phyloP scores from a whole-genome alignment of 1,139 yeast genomes.

The Pichia sp. region DNA sequence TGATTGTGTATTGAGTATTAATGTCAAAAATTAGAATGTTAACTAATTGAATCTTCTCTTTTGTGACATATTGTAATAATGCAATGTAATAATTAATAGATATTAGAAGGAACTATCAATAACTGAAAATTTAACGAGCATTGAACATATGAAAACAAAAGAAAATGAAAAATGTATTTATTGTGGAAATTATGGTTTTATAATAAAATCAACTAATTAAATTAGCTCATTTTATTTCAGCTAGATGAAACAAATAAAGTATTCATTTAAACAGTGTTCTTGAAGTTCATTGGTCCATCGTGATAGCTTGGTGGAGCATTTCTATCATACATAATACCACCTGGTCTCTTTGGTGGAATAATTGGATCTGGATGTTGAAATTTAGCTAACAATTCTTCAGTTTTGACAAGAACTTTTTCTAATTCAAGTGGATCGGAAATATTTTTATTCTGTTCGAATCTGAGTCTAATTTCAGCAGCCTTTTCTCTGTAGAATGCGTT shows the following conservation, averaged over 20 bases:
- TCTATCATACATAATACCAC: slow-evolving; percentile 85
- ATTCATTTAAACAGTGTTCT: slow-evolving; percentile 19
- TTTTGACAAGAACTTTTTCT: slow-evolving; percentile 33
- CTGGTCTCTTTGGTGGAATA: slow-evolving; percentile 81
- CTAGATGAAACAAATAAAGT: neutral
- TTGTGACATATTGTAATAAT: no score
- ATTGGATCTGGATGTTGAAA: slow-evolving; percentile 84
- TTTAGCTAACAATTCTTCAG: slow-evolving; percentile 50
- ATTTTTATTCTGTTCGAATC: slow-evolving; percentile 65
- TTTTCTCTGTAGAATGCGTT: slow-evolving; percentile 66
- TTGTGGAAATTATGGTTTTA: neutral
- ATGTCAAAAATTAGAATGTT: no score
- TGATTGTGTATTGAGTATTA: no score
- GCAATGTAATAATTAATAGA: no score
- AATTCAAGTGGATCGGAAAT: slow-evolving; percentile 55
- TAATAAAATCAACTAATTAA: neutral
- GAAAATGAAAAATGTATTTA: no score
- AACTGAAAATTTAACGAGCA: no score
- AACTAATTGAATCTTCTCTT: no score
- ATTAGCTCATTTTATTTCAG: no score
- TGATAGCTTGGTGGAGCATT: slow-evolving; percentile 52
- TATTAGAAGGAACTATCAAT: no score
- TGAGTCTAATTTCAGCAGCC: slow-evolving; percentile 65
- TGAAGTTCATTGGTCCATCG: slow-evolving; percentile 26
- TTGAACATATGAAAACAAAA: no score